Percentiles rank a stretch among this genome's conserved stretches.
Evolutionary conservation across 805 yeast genomes (phyloP).

Genomic region (Zygosaccharomyces siamensis): DNA sequence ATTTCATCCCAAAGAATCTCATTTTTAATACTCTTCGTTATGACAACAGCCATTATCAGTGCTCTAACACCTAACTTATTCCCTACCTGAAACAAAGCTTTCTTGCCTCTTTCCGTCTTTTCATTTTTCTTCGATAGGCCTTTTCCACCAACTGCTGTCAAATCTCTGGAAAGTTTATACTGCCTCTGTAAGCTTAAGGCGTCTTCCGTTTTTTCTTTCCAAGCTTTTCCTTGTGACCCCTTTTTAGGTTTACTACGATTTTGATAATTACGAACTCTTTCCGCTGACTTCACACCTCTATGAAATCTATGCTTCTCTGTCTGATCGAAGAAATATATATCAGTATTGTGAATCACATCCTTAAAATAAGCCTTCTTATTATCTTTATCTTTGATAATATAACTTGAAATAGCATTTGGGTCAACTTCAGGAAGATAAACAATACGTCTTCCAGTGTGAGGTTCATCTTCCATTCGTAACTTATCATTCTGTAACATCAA

Average conservation of each 20-base stretch:
- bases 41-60: constrained; percentile 60
- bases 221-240: constrained; percentile 1
- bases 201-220: not conserved
- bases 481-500: constrained; percentile 24
- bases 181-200: not conserved
- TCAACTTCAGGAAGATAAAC: constrained; percentile 24
- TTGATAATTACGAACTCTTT: constrained; percentile 31
- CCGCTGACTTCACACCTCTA: constrained; percentile 29
- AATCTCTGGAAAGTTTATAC: constrained; percentile 4
- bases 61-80: constrained; percentile 46
- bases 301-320: constrained; percentile 29
- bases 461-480: constrained; percentile 20
- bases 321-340: constrained; percentile 34
- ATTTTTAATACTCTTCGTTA: constrained; percentile 56
- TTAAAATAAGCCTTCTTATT: constrained; percentile 21
- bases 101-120: constrained; percentile 1
- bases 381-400: constrained; percentile 28
- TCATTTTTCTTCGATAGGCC: not conserved
- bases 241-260: constrained; percentile 9
- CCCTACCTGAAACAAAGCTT: constrained; percentile 23
- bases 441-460: constrained; percentile 18
- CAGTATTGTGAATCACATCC: constrained; percentile 30
- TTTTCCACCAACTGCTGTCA: not conserved
- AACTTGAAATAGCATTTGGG: constrained; percentile 17
- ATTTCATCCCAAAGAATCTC: constrained; percentile 66